These are phyloP conservation scores for Kwoniella shivajii DNA, from an alignment of 1,284 basidiomycete genomes.

Conservation along the genomic window DNA sequence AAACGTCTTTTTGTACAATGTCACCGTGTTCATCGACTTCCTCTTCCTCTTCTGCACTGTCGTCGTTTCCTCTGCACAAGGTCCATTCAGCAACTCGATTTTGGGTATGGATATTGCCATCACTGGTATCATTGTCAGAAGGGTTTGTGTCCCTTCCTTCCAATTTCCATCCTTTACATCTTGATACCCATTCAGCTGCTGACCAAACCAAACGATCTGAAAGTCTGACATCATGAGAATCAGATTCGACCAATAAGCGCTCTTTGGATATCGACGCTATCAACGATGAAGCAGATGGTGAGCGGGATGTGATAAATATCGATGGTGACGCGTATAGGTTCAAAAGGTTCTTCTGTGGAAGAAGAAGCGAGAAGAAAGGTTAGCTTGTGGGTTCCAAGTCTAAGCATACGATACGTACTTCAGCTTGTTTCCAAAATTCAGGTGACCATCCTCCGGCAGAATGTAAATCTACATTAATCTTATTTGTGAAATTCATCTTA, in stretches of 20 bases:
- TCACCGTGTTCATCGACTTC: slow-evolving; percentile 19
- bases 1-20: slow-evolving; percentile 25
- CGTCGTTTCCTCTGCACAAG: slow-evolving; percentile 14
- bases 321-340: slow-evolving; percentile 56
- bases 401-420: slow-evolving; percentile 23
- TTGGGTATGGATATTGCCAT: no score
- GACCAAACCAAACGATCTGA: slow-evolving; percentile 46
- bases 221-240: slow-evolving; percentile 47
- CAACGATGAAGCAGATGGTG: slow-evolving; percentile 39
- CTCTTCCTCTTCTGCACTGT: slow-evolving; percentile 8
- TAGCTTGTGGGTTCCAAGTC: not conserved
- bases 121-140: slow-evolving; percentile 18
- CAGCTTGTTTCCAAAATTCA: slow-evolving; percentile 37
- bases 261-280: slow-evolving; percentile 45
- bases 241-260: slow-evolving; percentile 55
- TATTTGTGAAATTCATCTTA: slow-evolving; percentile 32
- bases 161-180: slow-evolving; percentile 44
- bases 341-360: slow-evolving; percentile 34
- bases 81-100: slow-evolving; percentile 12
- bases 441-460: slow-evolving; percentile 51
- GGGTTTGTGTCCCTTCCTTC: slow-evolving; percentile 32
- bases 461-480: slow-evolving; percentile 53
- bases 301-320: slow-evolving; percentile 53
- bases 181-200: slow-evolving; percentile 44
- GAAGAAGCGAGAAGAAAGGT: not conserved